phyloP scores from a whole-genome alignment of 2,329 filamentous ascomycete species.

The Trichophyton rubrum region DNA sequence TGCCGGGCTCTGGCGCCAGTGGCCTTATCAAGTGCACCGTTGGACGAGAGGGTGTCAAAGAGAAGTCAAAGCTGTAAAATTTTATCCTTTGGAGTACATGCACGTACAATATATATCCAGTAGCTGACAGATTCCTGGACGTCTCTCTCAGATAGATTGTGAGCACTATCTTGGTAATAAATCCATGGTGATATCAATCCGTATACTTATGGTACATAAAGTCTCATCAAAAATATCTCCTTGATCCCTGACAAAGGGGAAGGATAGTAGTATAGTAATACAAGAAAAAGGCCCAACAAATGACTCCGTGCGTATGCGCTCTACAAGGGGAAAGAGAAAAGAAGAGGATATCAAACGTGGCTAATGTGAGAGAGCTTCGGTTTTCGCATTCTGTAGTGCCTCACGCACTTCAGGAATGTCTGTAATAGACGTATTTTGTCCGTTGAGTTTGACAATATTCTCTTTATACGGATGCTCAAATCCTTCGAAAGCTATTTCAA shows the following conservation, averaged over 20 bases:
- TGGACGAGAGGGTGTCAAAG: constrained; percentile 18
- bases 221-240: neutral
- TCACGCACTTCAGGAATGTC: constrained; percentile 25
- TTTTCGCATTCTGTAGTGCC: constrained; percentile 26
- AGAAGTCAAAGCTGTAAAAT: constrained; percentile 1
- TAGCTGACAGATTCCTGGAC: neutral
- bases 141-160: neutral
- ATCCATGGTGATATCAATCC: neutral
- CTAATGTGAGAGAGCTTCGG: constrained; percentile 5
- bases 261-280: constrained; percentile 1
- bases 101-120: neutral
- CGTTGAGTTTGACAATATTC: constrained; percentile 66
- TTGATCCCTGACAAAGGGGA: neutral
- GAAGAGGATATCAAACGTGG: constrained; percentile 13
- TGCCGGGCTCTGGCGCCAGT: constrained; percentile 83
- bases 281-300: neutral
- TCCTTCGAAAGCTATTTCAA: constrained; percentile 67
- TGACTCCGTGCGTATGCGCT: constrained; percentile 5
- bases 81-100: neutral
- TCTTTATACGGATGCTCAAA: constrained; percentile 77
- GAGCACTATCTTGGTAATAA: neutral
- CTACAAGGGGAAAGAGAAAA: constrained; percentile 10
- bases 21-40: constrained; percentile 93
- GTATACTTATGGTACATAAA: constrained; percentile 2
- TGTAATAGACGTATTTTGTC: constrained; percentile 33